Evolutionary conservation across 441 rosid species (phyloP), one percentile per base, ranked within the genome.

Genomic region (Pelargonium citronellum): DNA sequence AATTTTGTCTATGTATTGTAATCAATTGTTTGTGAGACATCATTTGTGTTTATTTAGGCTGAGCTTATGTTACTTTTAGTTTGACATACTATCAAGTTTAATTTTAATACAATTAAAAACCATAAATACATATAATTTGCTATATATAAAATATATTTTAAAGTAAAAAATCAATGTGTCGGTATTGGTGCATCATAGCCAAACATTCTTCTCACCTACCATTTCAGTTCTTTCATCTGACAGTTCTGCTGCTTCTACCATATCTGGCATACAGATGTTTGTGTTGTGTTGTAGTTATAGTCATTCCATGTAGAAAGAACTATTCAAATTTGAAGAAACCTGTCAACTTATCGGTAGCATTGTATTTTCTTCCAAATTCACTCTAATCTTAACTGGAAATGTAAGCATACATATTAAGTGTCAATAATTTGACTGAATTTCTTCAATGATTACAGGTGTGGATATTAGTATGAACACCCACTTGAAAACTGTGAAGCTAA

Each of bases 391-490:
- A 7, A 17, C 24, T 57, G 62, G 41, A 37, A 37, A 37, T 37
- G 7, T 37, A 16, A 57, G 22, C 62, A 57, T 10, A 57, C 22
- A 2, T 10, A 17, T 58, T 7, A 58, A 19, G 30, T 17, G 15
- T 47, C 55, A 12, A 12, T 47, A 47, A 47, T 47, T 47, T 47
- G 55, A 3, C 15, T 4, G 55, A 47, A 12, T 11, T 47, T 47
- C 41, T 46, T 58, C 16, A 7, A 6, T 58, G 11, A 13, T 58
- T 58, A 75, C 70, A 91, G 97, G 97, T 78, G 97, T 90, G 66
- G 97, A 95, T 81, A 84, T 91, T 71, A 90, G 99, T 63, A 91
- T 91, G 99, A 94, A 94, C 75, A 94, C 97, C 19, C 99, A 94
- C 78, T 78, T 94, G 80, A 94, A 91, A 79, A 83, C 91, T 1